phyloP scores from a whole-genome alignment of 2,329 filamentous ascomycete genomes.

The Septoria petroselini region DNA sequence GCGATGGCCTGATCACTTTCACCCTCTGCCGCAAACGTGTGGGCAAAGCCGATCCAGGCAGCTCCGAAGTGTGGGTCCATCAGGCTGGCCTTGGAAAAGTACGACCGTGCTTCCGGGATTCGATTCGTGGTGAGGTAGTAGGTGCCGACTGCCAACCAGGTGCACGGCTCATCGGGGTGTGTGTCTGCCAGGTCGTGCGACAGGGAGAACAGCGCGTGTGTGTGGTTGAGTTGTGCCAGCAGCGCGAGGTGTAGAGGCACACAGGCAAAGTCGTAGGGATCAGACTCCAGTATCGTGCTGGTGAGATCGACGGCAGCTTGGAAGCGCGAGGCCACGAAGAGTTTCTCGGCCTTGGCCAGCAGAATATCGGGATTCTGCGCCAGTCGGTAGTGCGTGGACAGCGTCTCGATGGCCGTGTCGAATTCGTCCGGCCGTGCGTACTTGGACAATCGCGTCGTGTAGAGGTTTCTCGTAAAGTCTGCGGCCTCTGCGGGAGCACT shows the following conservation, averaged over 20 bases:
- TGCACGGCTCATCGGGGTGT: conserved; percentile 84
- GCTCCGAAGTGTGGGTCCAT: conserved; percentile 97
- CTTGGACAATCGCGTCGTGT: conserved; percentile 91
- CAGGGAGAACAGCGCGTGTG: conserved; percentile 85
- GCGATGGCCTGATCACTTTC: conserved; percentile 98
- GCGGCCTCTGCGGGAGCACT: conserved; percentile 76
- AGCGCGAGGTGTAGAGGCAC: conserved; percentile 91
- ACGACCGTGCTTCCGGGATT: conserved; percentile 88
- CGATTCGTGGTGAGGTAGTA: conserved; percentile 90
- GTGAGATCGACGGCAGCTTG: conserved; percentile 82
- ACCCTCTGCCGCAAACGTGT: conserved; percentile 95
- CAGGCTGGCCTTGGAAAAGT: conserved; percentile 95
- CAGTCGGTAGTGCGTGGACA: conserved; percentile 91
- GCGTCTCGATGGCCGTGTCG: conserved; percentile 78
- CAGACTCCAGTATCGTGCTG: conserved; percentile 72
- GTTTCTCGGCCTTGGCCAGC: conserved; percentile 80
- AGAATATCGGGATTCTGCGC: conserved; percentile 83
- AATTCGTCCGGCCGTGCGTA: conserved; percentile 85
- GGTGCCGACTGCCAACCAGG: conserved; percentile 90
- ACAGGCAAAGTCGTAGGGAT: conserved; percentile 84
- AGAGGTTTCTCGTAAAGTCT: conserved; percentile 92
- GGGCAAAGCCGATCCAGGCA: conserved; percentile 97
- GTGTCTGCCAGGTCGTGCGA: conserved; percentile 89
- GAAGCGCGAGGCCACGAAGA: conserved; percentile 94
- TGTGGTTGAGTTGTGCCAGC: conserved; percentile 80